Evolutionary conservation across 1,284 basidiomycete species (phyloP).

Genomic region (Puccinia hordei): DNA sequence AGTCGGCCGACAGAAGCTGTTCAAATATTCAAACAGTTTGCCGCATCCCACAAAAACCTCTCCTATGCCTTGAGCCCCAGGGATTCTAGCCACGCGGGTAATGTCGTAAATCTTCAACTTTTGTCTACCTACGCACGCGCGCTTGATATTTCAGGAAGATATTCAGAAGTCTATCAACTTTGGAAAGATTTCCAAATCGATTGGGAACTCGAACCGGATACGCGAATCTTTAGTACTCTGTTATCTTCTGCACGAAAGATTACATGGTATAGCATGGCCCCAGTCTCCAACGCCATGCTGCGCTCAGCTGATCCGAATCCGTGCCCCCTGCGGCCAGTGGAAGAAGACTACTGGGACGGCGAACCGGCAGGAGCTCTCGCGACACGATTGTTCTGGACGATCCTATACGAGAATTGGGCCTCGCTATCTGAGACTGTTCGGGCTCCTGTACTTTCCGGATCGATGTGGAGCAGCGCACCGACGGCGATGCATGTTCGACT

Average conservation of each 20-base stretch:
- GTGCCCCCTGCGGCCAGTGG: background rate
- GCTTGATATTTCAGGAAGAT: constrained; percentile 32
- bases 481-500: constrained; percentile 27
- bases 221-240: constrained; percentile 38
- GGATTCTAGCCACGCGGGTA: background rate
- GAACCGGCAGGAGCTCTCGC: constrained; percentile 27
- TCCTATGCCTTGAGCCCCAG: background rate
- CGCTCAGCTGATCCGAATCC: background rate
- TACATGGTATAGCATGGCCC: background rate
- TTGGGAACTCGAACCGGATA: constrained; percentile 37
- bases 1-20: constrained; percentile 35
- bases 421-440: constrained; percentile 27
- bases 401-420: constrained; percentile 47
- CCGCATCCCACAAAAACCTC: constrained; percentile 19
- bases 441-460: constrained; percentile 27
- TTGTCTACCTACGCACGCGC: constrained; percentile 44
- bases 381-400: constrained; percentile 42
- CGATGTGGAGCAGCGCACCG: constrained; percentile 30
- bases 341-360: constrained; percentile 48
- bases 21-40: constrained; percentile 24
- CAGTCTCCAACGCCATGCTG: constrained; percentile 16
- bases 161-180: constrained; percentile 43
- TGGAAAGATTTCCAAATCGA: constrained; percentile 38
- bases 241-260: constrained; percentile 44
- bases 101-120: constrained; percentile 22